These are phyloP conservation scores for Cornus florida DNA, from an alignment of 148 eudicot genomes.

Conservation along the genomic window DNA sequence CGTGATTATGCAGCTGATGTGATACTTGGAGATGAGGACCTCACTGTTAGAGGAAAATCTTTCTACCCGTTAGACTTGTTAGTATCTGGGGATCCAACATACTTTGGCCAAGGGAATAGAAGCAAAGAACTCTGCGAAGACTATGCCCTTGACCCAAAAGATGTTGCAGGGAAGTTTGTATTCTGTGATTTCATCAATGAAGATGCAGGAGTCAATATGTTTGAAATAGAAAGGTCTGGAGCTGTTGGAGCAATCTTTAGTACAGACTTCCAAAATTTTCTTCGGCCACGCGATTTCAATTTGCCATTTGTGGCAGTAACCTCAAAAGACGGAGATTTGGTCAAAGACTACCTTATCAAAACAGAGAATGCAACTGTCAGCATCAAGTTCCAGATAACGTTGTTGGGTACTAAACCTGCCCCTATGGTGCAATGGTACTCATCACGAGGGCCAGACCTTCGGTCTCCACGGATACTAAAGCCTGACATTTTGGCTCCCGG, in stretches of 20 bases:
- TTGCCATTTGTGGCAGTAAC: slow-evolving; percentile 17
- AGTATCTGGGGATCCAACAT: slow-evolving; percentile 16
- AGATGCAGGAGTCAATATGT: background rate
- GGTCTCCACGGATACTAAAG: slow-evolving; percentile 24
- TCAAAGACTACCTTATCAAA: slow-evolving; percentile 13
- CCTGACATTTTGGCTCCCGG: slow-evolving; percentile 40
- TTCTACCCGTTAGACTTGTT: slow-evolving; percentile 15
- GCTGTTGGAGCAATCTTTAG: slow-evolving; percentile 29
- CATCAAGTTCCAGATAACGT: slow-evolving; percentile 16
- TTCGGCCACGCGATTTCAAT: background rate
- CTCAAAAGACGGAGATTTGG: slow-evolving; percentile 12
- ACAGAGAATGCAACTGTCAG: slow-evolving; percentile 8
- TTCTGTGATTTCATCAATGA: slow-evolving; percentile 16
- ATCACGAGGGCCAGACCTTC: slow-evolving; percentile 14
- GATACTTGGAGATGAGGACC: slow-evolving; percentile 14
- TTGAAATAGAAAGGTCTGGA: slow-evolving; percentile 4
- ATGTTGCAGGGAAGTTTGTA: slow-evolving; percentile 24
- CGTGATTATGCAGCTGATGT: slow-evolving; percentile 24
- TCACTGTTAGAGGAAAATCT: slow-evolving; percentile 16
- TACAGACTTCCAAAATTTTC: slow-evolving; percentile 1
- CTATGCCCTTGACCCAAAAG: slow-evolving; percentile 9
- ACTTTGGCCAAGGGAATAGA: slow-evolving; percentile 9
- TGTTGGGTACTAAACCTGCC: slow-evolving; percentile 17
- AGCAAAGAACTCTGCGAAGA: slow-evolving; percentile 5
- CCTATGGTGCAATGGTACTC: slow-evolving; percentile 21